Percentiles rank a stretch among this genome's conserved stretches.
Conservation (phyloP, 2,329 filamentous ascomycete species). For the Ophiocordyceps camponoti-leonardi region DNA sequence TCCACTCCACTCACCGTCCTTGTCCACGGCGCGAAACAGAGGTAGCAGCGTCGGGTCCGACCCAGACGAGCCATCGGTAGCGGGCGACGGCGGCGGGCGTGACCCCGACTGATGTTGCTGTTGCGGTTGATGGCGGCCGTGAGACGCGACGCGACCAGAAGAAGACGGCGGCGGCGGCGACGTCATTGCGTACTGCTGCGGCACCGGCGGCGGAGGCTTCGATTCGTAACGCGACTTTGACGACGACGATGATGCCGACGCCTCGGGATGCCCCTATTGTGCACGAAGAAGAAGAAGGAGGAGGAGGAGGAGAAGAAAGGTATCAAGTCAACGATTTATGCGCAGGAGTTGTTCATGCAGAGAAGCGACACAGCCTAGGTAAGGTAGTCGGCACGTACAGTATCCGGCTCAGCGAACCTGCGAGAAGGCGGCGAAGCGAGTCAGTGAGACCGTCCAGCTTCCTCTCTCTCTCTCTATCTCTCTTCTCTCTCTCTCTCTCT, state of each 20-base stretch:
- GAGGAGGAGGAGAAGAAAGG: too few relatives aligned
- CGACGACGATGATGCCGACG: slow-evolving; percentile 1
- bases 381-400: slow-evolving; percentile 24
- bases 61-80: slow-evolving; percentile 27
- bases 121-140: background rate
- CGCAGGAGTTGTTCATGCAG: too few relatives aligned
- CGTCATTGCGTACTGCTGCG: background rate
- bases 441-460: slow-evolving; percentile 9
- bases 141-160: background rate
- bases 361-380: too few relatives aligned
- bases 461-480: slow-evolving; percentile 2
- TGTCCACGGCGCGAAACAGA: slow-evolving; percentile 83
- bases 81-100: slow-evolving; percentile 49
- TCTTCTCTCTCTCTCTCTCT: background rate
- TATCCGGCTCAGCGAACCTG: slow-evolving; percentile 61
- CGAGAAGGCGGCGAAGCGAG: slow-evolving; percentile 2
- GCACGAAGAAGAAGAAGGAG: background rate
- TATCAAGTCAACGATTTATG: too few relatives aligned
- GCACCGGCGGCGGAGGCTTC: slow-evolving; percentile 23
- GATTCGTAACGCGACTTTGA: slow-evolving; percentile 26
- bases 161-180: background rate
- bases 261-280: background rate
- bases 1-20: slow-evolving; percentile 40
- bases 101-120: slow-evolving; percentile 14
- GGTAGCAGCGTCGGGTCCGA: slow-evolving; percentile 63